Evolutionary conservation across 2,329 filamentous ascomycete genomes (phyloP), one percentile per base, ranked within the genome.

Genomic region (Colletotrichum tamarilloi): DNA sequence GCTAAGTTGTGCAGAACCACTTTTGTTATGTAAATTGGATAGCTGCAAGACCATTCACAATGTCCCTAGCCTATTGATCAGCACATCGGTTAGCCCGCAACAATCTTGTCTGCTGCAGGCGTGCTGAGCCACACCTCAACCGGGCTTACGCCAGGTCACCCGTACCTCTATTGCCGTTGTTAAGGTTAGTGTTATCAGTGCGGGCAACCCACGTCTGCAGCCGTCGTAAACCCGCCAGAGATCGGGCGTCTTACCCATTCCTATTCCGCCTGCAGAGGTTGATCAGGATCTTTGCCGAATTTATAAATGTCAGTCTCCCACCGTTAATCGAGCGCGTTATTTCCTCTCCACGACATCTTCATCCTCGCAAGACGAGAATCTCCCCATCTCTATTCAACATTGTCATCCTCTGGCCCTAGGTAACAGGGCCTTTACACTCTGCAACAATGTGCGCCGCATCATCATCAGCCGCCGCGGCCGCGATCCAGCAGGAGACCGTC

Each of bases 401-500:
- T 57, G 67, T 60, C 67, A 52, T 49, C 28, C 49, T 19, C 55
- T 49, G 67, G 70, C 70, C 70, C 70, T 32, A 28, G 67, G 8
- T 70, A 62, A 73, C 60, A 65, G 67, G 74, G 68, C 74, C 72
- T 38, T 30, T 71, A 68, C 72, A 74, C 74, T 74, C 74, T 75
- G 72, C 67, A 72, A 72, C 68, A 72, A 75, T 75, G 72, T 55
- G 60, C 28, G 59, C 52, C 60, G 67, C 68, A 38, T 64, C 68
- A 58, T 52, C 52, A 67, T 66, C 64, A 53, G 65, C 67, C 60
- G 57, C 57, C 24, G 16, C 60, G 26, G 60, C 42, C 49, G 38
- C 60, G 26, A 49, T 63, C 49, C 52, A 74, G 67, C 8, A 35
- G 68, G 42, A 24, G 67, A 32, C 16, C 32, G 16, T 59, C 38